Percentiles rank a stretch among this genome's conserved stretches.
These are phyloP conservation scores for Ceratocystis eucalypticola DNA, from an alignment of 2,329 filamentous ascomycete species.

Conservation along the genomic window DNA sequence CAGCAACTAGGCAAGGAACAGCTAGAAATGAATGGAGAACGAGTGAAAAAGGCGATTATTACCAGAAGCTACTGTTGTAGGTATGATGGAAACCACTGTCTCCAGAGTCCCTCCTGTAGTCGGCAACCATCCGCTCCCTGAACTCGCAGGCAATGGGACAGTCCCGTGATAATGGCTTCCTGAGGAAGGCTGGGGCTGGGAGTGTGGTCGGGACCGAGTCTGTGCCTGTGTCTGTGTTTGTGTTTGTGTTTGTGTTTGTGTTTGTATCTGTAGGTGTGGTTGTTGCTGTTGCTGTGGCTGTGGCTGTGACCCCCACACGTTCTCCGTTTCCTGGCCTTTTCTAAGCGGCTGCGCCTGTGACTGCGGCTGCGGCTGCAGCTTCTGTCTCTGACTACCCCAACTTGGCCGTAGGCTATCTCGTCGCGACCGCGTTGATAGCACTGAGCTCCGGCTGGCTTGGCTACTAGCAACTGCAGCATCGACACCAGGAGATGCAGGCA, in stretches of 20 bases:
- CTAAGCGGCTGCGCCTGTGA: neutral
- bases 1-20: neutral
- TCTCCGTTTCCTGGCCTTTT: neutral
- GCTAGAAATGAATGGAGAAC: neutral
- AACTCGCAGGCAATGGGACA: neutral
- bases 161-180: too few species aligned
- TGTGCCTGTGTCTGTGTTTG: neutral
- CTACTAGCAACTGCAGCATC: neutral
- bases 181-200: too few species aligned
- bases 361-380: neutral
- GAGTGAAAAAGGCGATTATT: neutral
- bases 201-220: neutral
- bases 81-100: neutral
- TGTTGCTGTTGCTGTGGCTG: neutral
- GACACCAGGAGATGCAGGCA: neutral
- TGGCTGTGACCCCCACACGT: neutral
- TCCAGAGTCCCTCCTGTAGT: neutral
- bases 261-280: too few species aligned
- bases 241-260: neutral
- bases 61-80: neutral
- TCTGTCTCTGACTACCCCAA: neutral
- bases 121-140: neutral
- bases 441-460: conserved; percentile 2
- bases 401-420: conserved; percentile 3
- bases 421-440: neutral